Evolutionary conservation across 257 asterid genomes (phyloP).

Genomic region (Lavandula angustifolia): DNA sequence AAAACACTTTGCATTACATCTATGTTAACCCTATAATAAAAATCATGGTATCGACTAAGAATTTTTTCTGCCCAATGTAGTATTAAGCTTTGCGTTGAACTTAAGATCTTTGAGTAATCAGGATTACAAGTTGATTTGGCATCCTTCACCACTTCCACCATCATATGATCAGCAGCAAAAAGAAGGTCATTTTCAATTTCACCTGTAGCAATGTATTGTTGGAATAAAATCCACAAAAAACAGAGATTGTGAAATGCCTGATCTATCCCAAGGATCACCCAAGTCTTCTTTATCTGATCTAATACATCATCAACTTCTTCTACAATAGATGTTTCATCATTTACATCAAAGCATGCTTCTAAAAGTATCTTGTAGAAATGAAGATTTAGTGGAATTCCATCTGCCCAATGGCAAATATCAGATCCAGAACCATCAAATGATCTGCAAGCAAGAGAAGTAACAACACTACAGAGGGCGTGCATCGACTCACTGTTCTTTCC

Average conservation of each 20-base stretch:
- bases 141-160: conserved; percentile 64
- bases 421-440: conserved; percentile 74
- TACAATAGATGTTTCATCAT: conserved; percentile 61
- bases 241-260: conserved; percentile 72
- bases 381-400: conserved; percentile 80
- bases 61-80: conserved; percentile 68
- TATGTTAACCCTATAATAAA: conserved; percentile 69
- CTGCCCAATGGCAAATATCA: conserved; percentile 91
- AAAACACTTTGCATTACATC: conserved; percentile 66
- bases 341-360: conserved; percentile 79
- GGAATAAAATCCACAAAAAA: conserved; percentile 75
- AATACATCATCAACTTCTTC: conserved; percentile 91
- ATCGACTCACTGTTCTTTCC: conserved; percentile 68
- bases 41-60: conserved; percentile 65
- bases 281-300: conserved; percentile 79
- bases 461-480: conserved; percentile 52
- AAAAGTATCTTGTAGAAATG: conserved; percentile 64
- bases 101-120: conserved; percentile 52
- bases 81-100: conserved; percentile 47
- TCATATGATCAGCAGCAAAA: conserved; percentile 61
- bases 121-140: conserved; percentile 48
- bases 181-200: conserved; percentile 75
- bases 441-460: conserved; percentile 67
- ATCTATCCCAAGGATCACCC: conserved; percentile 76
- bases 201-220: conserved; percentile 53